phyloP scores from a whole-genome alignment of 192 early-diverging fungal genomes.

The Entomortierella lignicola region DNA sequence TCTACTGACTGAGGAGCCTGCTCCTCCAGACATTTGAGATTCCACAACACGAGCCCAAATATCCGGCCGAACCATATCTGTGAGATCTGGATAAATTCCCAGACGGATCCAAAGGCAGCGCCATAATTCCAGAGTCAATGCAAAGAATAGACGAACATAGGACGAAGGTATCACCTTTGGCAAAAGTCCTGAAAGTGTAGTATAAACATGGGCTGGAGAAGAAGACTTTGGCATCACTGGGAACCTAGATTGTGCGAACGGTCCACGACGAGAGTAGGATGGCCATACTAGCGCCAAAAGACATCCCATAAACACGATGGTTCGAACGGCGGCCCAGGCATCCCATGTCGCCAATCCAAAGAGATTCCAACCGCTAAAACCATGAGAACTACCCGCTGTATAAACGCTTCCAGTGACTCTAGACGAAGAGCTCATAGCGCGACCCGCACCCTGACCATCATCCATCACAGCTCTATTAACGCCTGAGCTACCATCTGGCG shows the following conservation, averaged over 20 bases:
- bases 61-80: constrained; percentile 52
- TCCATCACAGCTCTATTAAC: constrained; percentile 36
- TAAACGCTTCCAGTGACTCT: constrained; percentile 8
- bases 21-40: constrained; percentile 48
- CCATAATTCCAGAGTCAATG: constrained; percentile 38
- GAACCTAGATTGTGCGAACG: constrained; percentile 44
- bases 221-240: constrained; percentile 40
- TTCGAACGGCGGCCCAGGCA: constrained; percentile 42
- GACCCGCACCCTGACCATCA: constrained; percentile 43
- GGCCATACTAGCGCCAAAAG: constrained; percentile 46
- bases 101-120: constrained; percentile 52
- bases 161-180: constrained; percentile 48
- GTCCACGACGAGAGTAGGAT: constrained; percentile 42
- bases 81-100: constrained; percentile 50
- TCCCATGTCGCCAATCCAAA: constrained; percentile 34
- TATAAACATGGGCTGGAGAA: constrained; percentile 34
- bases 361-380: constrained; percentile 7
- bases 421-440: constrained; percentile 40
- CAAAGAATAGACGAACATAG: constrained; percentile 40
- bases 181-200: constrained; percentile 34
- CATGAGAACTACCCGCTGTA: background rate
- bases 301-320: constrained; percentile 44
- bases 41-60: constrained; percentile 53
- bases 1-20: constrained; percentile 32
- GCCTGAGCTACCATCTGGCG: constrained; percentile 39